phyloP scores from a whole-genome alignment of 140 eudicot genomes.

The Cichorium intybus region DNA sequence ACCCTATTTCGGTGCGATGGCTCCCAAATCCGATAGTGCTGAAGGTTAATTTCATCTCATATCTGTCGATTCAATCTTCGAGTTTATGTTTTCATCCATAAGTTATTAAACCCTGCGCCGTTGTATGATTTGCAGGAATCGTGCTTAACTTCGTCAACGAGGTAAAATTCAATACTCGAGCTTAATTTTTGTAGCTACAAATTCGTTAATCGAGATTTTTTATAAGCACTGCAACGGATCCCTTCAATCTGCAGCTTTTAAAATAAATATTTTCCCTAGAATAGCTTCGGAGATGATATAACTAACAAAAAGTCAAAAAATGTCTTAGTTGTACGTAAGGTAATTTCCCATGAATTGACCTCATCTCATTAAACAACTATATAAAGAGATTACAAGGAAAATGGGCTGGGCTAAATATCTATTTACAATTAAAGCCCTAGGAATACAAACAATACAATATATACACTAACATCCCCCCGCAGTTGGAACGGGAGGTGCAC shows the following conservation, averaged over 20 bases:
- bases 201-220: not conserved
- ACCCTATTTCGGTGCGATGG: constrained; percentile 50
- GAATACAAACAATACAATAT: no score
- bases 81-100: not conserved
- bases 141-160: constrained; percentile 97
- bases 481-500: no score
- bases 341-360: no score
- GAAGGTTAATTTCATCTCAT: constrained; percentile 49
- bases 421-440: no score
- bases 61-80: not conserved
- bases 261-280: not conserved
- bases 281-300: not conserved
- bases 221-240: not conserved
- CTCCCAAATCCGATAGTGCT: constrained; percentile 83
- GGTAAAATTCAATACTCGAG: constrained; percentile 37
- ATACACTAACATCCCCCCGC: no score
- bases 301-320: not conserved
- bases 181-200: not conserved
- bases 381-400: no score
- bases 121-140: constrained; percentile 55
- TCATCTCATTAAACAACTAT: no score
- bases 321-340: no score
- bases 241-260: not conserved
- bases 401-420: no score
- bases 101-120: not conserved